Percentiles rank a stretch among this genome's conserved stretches.
phyloP scores from a whole-genome alignment of 139 green algal species.

The Ulvella scutata region DNA sequence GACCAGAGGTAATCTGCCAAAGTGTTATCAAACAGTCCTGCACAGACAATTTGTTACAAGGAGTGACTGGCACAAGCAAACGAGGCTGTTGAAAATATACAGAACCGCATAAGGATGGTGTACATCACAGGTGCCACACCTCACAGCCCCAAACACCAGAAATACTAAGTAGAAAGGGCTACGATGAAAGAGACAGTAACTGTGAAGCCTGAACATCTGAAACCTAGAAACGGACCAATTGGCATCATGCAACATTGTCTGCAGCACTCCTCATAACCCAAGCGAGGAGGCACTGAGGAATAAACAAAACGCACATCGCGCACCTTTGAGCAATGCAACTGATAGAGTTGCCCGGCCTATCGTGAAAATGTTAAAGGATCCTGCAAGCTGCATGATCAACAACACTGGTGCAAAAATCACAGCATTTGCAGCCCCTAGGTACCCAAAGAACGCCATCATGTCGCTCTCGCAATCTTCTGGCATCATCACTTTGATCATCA shows the following conservation, averaged over 20 bases:
- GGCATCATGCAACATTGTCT: too few relatives aligned
- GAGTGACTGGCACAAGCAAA: background rate
- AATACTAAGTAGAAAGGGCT: too few relatives aligned
- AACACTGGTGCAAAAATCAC: constrained; percentile 25
- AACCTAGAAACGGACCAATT: too few relatives aligned
- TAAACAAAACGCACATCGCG: too few relatives aligned
- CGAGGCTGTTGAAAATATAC: background rate
- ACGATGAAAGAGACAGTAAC: too few relatives aligned
- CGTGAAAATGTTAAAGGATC: constrained; percentile 5
- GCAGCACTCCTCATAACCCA: too few relatives aligned
- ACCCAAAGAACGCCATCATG: constrained; percentile 65
- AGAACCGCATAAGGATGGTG: too few relatives aligned
- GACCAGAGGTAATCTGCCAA: constrained; percentile 94
- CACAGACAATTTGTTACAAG: background rate
- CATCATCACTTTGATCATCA: constrained; percentile 43
- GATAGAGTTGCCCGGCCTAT: constrained; percentile 5
- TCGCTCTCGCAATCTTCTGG: constrained; percentile 34
- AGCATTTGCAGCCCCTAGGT: constrained; percentile 56
- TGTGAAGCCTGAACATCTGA: too few relatives aligned
- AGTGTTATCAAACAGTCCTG: constrained; percentile 88
- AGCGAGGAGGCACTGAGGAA: too few relatives aligned
- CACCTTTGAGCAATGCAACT: background rate
- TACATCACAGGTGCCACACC: too few relatives aligned
- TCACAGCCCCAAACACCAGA: too few relatives aligned
- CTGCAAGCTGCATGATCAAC: constrained; percentile 10